Evolutionary conservation across 768 basidiomycete species (phyloP).

Genomic region (Boletus sp.): DNA sequence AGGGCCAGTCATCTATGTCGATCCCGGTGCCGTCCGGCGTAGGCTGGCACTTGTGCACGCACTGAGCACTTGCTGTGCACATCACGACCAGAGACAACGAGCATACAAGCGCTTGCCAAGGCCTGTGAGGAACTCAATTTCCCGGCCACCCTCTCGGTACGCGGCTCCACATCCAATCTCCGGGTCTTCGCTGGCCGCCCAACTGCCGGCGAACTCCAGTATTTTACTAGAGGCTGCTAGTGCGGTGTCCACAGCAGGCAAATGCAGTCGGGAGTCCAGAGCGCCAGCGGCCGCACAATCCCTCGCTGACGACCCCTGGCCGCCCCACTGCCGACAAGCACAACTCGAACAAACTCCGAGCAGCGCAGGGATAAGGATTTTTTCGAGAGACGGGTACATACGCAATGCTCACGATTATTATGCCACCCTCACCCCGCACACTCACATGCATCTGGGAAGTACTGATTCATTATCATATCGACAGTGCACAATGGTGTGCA

Average conservation of each 20-base stretch:
- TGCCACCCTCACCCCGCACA: background rate
- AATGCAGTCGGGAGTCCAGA: no score
- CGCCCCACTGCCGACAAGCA: background rate
- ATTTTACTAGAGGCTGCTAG: no score
- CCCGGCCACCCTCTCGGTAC: no score
- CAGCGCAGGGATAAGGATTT: background rate
- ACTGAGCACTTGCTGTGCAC: no score
- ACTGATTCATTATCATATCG: background rate
- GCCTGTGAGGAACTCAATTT: no score
- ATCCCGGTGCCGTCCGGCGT: no score
- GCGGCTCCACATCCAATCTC: background rate
- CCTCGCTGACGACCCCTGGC: background rate
- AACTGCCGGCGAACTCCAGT: background rate
- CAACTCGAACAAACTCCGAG: background rate
- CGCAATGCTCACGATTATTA: background rate
- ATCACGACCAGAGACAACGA: no score
- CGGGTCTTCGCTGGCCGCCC: background rate
- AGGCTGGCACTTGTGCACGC: no score
- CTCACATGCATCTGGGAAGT: background rate
- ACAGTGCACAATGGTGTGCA: background rate
- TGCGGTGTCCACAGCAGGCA: no score
- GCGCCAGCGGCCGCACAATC: no score
- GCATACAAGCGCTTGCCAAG: no score
- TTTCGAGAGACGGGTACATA: background rate
- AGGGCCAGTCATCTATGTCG: no score